A percentile compares a stretch with the other conserved stretches of the same genome.
Evolutionary conservation across 2,329 filamentous ascomycete species (phyloP).

Genomic region (Colletotrichum lentis): DNA sequence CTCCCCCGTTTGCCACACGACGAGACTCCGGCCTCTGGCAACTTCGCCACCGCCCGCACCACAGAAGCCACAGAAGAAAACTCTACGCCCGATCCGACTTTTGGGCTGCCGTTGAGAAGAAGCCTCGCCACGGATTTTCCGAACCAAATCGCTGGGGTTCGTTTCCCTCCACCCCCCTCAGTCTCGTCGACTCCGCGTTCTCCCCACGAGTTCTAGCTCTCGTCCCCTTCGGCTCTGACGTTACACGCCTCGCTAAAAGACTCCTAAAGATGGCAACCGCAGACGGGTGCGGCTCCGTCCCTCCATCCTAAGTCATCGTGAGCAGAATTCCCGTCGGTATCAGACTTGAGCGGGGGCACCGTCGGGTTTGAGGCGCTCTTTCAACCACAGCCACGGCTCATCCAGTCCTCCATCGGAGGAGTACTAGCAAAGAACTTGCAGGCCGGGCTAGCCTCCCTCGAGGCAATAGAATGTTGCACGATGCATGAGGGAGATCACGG

Average conservation of each 20-base stretch:
- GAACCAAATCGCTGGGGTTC: conserved; percentile 11
- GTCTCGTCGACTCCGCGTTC: not conserved
- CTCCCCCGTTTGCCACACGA: not conserved
- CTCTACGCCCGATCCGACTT: conserved; percentile 10
- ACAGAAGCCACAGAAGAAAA: not conserved
- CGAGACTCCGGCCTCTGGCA: not conserved
- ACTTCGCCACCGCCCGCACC: not conserved
- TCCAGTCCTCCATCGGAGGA: not conserved
- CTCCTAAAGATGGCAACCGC: not conserved
- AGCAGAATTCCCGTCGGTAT: not conserved
- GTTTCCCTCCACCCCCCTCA: not conserved
- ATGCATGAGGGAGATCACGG: not conserved
- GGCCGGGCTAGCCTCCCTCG: not conserved
- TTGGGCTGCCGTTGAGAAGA: not conserved
- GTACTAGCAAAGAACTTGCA: not conserved
- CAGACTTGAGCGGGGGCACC: not conserved
- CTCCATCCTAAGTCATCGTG: not conserved
- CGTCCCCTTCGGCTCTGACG: too few relatives aligned
- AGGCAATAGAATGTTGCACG: not conserved
- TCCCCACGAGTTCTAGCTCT: not conserved
- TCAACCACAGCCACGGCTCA: not conserved
- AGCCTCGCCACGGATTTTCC: not conserved
- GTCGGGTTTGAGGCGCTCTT: not conserved
- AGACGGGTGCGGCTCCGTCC: not conserved
- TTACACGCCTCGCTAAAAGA: not conserved